Base-by-base conservation (phyloP, 129 eudicot species). In the Erigeron canadensis region DNA sequence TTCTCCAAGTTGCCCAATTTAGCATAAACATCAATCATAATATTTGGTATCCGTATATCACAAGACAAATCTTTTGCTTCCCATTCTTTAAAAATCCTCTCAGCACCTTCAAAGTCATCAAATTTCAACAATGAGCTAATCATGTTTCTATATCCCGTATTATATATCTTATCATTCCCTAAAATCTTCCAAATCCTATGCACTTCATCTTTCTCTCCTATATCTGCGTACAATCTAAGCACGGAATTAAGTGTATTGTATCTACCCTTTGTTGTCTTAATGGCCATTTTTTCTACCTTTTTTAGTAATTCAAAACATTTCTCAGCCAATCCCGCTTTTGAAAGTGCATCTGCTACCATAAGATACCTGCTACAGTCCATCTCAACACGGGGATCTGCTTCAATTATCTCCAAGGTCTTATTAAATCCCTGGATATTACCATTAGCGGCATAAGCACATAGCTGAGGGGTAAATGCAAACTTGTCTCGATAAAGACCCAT, bases 31-130 rank as follows among this genome's bases (percentile, higher is more conserved):
- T 73, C 78, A 43, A 87, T 79, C 64, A 87, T 46, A 40, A 66
- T 71, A 43, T 87, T 71, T 7, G 79, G 76, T 23, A 84, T 45
- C 5, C 81, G 75, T n/a, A 90, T 76, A 79, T 85, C 88, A 77
- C 46, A 83, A 6, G 76, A 44, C 62, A 82, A 48, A 7, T 69
- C 79, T 15, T 65, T 57, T 10, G 41, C 63, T 79, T 84, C 84
- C 91, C 91, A 85, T 66, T 85, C 91, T 73, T 72, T 76, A 42
- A 83, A 77, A 19, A 87, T 57, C 63, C 69, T 67, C 77, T 87
- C 87, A 7, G 81, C 80, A 15, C 86, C 88, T 80, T 87, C 84
- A 34, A 85, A 10, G 72, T 90, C 97, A 56, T 83, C 79, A 34
- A 81, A 70, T 69, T 77, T 83, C 78, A 81, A 12, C 10, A 90